phyloP scores from a whole-genome alignment of 176 grass and related monocot genomes.

The Avena sativa region DNA sequence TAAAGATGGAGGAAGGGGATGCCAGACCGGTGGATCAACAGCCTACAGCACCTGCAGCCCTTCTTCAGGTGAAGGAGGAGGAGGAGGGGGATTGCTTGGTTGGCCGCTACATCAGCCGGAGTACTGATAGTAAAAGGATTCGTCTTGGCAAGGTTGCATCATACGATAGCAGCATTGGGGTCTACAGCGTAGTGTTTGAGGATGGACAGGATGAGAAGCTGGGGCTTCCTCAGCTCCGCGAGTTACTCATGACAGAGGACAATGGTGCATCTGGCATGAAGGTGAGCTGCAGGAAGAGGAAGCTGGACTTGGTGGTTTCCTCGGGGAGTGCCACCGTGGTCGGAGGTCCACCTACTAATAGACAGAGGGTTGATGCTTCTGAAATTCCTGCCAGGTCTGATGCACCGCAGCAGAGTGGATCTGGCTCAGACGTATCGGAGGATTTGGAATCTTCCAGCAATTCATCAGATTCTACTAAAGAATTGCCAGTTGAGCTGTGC shows the following conservation, averaged over 20 bases:
- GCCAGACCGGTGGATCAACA: conserved; percentile 24
- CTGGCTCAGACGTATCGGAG: conserved; percentile 64
- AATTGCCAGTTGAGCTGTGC: conserved; percentile 38
- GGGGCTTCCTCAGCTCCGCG: conserved; percentile 47
- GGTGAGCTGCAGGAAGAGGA: conserved; percentile 87
- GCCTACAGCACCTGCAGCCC: background rate
- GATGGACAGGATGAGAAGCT: conserved; percentile 56
- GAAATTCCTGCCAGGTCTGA: background rate
- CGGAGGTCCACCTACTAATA: conserved; percentile 39
- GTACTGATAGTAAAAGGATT: conserved; percentile 21
- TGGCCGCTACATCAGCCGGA: conserved; percentile 67
- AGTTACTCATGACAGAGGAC: conserved; percentile 42
- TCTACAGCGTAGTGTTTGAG: conserved; percentile 59
- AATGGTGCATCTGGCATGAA: conserved; percentile 68
- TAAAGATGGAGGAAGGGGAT: conserved; percentile 15
- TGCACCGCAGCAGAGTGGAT: conserved; percentile 38
- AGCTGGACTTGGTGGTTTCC: conserved; percentile 73
- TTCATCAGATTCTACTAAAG: conserved; percentile 66
- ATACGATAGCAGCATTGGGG: conserved; percentile 25
- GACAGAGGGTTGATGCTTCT: conserved; percentile 53
- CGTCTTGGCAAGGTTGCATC: conserved; percentile 66
- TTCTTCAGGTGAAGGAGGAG: background rate
- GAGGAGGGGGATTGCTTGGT: conserved; percentile 46
- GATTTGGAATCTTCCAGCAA: conserved; percentile 80
- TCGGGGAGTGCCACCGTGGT: conserved; percentile 37